Evolutionary conservation across 2,329 filamentous ascomycete genomes (phyloP).

Genomic region (Fusarium cyanostomum): DNA sequence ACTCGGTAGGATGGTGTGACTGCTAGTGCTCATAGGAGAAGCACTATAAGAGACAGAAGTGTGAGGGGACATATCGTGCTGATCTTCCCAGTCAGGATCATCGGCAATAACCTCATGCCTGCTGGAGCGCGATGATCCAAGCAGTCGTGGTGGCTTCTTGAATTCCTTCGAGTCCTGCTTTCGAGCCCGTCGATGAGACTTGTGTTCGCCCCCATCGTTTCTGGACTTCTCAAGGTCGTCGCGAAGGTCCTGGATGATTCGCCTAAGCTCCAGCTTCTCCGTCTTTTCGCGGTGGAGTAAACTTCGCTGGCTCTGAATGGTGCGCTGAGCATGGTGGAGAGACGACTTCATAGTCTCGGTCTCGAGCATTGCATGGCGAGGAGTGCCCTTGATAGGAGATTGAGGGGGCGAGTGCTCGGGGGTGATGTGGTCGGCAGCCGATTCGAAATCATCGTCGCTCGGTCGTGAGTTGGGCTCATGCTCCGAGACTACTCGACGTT

Average conservation of each 20-base stretch:
- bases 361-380: constrained; percentile 90
- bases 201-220: constrained; percentile 57
- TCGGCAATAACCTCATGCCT: constrained; percentile 83
- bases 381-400: constrained; percentile 91
- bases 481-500: constrained; percentile 73
- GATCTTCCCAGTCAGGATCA: constrained; percentile 91
- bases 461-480: constrained; percentile 66
- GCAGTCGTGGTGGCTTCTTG: constrained; percentile 81
- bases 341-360: constrained; percentile 95
- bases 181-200: constrained; percentile 67
- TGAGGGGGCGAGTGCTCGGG: constrained; percentile 91
- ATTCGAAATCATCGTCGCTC: constrained; percentile 71
- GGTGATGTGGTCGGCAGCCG: constrained; percentile 74
- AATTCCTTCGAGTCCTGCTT: constrained; percentile 73
- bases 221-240: constrained; percentile 85
- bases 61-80: constrained; percentile 53
- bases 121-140: constrained; percentile 78
- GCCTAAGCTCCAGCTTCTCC: constrained; percentile 94
- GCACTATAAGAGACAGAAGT: constrained; percentile 33
- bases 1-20: constrained; percentile 29
- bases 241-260: constrained; percentile 92
- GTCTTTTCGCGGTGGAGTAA: constrained; percentile 98
- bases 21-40: constrained; percentile 35
- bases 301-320: constrained; percentile 94
- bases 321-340: constrained; percentile 91